Conservation (phyloP, 257 asterid species). For the Solanum corneliomulleri region DNA sequence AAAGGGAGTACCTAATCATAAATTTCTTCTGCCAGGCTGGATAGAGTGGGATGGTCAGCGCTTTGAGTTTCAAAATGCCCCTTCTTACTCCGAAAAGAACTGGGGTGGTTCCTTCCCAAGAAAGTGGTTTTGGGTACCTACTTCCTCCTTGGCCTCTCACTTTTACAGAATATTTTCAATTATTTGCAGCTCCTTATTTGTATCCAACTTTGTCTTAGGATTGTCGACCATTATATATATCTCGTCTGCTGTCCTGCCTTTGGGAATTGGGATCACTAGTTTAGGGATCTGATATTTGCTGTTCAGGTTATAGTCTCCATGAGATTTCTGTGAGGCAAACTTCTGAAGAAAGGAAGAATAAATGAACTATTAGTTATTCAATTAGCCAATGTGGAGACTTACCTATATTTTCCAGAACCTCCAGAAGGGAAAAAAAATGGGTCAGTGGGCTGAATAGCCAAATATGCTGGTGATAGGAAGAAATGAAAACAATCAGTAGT, state of each 20-base stretch:
- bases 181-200: background rate
- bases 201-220: background rate
- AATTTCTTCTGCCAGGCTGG: slow-evolving; percentile 63
- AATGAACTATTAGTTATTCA: background rate
- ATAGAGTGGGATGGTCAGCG: slow-evolving; percentile 92
- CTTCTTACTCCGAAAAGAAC: slow-evolving; percentile 91
- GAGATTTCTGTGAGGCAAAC: background rate
- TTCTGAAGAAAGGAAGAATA: background rate
- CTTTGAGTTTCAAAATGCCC: slow-evolving; percentile 83
- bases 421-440: background rate
- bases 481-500: background rate
- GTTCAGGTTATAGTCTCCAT: background rate
- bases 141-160: background rate
- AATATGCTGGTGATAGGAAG: background rate
- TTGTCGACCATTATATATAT: background rate
- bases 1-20: background rate
- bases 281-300: background rate
- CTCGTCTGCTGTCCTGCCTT: background rate
- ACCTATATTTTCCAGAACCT: background rate
- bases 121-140: slow-evolving; percentile 93
- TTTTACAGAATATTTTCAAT: background rate
- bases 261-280: background rate
- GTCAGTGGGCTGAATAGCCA: background rate
- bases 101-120: slow-evolving; percentile 97
- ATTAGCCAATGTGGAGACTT: background rate